A percentile compares a stretch with the other conserved stretches of the same genome.
Evolutionary conservation across 768 basidiomycete genomes (phyloP).

Genomic region (Lentinula sp.): DNA sequence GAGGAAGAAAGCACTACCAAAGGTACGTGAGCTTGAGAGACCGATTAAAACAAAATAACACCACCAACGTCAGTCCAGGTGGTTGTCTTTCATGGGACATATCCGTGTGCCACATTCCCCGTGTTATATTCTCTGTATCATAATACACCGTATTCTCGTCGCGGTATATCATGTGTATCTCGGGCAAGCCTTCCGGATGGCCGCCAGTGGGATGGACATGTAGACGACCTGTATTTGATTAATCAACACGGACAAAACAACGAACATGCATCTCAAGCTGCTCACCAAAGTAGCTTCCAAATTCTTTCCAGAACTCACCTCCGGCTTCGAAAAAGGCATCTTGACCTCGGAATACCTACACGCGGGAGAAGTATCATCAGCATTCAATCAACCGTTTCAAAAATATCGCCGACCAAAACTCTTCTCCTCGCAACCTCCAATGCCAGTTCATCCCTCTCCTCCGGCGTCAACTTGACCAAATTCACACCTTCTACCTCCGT

Average conservation of each 20-base stretch:
- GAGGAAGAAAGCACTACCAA: constrained; percentile 51
- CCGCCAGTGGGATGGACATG: constrained; percentile 60
- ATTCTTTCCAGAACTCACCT: constrained; percentile 41
- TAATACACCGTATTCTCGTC: constrained; percentile 47
- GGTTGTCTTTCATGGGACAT: constrained; percentile 52
- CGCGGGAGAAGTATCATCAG: no score
- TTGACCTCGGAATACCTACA: constrained; percentile 50
- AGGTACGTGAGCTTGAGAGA: constrained; percentile 31
- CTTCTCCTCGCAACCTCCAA: constrained; percentile 28
- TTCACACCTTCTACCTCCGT: constrained; percentile 49
- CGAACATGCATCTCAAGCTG: background rate
- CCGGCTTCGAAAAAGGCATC: constrained; percentile 45
- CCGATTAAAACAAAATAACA: constrained; percentile 8
- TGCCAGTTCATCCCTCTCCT: constrained; percentile 46
- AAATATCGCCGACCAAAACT: constrained; percentile 5
- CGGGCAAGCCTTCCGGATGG: constrained; percentile 44
- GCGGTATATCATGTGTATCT: constrained; percentile 59
- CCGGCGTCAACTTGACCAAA: constrained; percentile 36
- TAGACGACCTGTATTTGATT: constrained; percentile 20
- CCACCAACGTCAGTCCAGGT: constrained; percentile 55
- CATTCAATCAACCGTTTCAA: no score
- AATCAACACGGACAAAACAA: background rate
- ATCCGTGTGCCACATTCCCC: constrained; percentile 41
- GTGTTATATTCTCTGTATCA: constrained; percentile 35
- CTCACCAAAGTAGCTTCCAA: constrained; percentile 44